phyloP scores from a whole-genome alignment of 2,329 filamentous ascomycete genomes.

The Botrytis byssoidea region DNA sequence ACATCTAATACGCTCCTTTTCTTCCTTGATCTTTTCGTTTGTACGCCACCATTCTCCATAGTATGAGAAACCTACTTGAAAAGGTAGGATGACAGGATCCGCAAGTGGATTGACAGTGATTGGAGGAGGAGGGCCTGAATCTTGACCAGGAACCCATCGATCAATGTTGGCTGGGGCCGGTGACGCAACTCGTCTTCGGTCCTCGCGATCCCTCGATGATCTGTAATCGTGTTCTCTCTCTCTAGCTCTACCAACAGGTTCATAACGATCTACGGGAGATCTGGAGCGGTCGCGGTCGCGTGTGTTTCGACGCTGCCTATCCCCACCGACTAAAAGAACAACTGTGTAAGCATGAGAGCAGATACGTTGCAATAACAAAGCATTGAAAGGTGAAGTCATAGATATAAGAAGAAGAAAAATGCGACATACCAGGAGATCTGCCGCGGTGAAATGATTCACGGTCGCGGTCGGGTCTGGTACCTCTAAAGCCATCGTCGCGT shows the following conservation, averaged over 20 bases:
- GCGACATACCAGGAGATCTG: constrained; percentile 66
- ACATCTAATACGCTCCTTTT: constrained; percentile 68
- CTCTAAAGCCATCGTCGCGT: constrained; percentile 31
- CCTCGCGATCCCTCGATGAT: constrained; percentile 53
- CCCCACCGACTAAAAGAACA: constrained; percentile 46
- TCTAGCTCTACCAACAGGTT: constrained; percentile 58
- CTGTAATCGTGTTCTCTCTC: constrained; percentile 63
- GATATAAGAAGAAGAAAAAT: not conserved
- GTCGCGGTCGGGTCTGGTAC: constrained; percentile 43
- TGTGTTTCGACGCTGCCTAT: constrained; percentile 48
- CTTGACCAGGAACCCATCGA: constrained; percentile 77
- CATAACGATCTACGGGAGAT: constrained; percentile 68
- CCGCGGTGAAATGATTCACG: constrained; percentile 63
- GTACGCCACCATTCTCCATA: constrained; percentile 85
- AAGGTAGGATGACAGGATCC: constrained; percentile 70
- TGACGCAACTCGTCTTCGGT: constrained; percentile 56
- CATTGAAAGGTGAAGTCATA: not conserved
- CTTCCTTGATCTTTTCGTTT: constrained; percentile 79
- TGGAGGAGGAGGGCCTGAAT: constrained; percentile 47
- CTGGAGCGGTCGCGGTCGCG: constrained; percentile 71
- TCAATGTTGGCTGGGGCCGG: constrained; percentile 70
- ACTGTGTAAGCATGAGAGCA: constrained; percentile 11
- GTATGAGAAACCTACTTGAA: constrained; percentile 81
- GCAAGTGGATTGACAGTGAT: constrained; percentile 63
- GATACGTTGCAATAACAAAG: not conserved